These are phyloP conservation scores for Lablab purpureus DNA, from an alignment of 306 rosid genomes.

Conservation along the genomic window DNA sequence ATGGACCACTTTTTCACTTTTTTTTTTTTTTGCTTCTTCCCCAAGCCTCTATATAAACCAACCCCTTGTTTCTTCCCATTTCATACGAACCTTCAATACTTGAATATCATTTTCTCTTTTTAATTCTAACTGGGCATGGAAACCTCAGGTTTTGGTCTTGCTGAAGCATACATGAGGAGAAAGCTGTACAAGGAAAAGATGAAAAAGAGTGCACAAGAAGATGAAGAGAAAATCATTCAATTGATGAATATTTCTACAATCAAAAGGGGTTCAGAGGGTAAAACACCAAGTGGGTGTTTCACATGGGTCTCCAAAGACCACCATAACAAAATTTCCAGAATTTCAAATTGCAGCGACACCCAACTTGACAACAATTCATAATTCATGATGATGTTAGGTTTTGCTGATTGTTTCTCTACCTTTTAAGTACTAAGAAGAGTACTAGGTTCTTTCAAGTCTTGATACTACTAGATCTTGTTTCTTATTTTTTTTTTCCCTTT, in stretches of 20 bases:
- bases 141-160: constrained; percentile 40
- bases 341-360: constrained; percentile 2
- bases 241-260: background rate
- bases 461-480: background rate
- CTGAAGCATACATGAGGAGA: constrained; percentile 55
- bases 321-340: background rate
- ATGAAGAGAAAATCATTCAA: constrained; percentile 40
- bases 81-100: background rate
- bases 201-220: constrained; percentile 40
- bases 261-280: background rate
- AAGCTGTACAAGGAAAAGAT: constrained; percentile 56
- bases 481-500: background rate
- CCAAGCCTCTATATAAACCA: constrained; percentile 33
- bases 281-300: constrained; percentile 53
- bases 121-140: background rate
- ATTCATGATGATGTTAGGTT: background rate
- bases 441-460: constrained; percentile 1
- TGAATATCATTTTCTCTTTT: background rate
- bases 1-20: background rate
- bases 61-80: background rate
- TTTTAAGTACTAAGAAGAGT: background rate
- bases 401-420: background rate
- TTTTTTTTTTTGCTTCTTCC: background rate
- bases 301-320: constrained; percentile 48
- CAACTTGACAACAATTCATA: constrained; percentile 2